Base-by-base conservation (phyloP, 805 yeast species). In the Candida koratica region DNA sequence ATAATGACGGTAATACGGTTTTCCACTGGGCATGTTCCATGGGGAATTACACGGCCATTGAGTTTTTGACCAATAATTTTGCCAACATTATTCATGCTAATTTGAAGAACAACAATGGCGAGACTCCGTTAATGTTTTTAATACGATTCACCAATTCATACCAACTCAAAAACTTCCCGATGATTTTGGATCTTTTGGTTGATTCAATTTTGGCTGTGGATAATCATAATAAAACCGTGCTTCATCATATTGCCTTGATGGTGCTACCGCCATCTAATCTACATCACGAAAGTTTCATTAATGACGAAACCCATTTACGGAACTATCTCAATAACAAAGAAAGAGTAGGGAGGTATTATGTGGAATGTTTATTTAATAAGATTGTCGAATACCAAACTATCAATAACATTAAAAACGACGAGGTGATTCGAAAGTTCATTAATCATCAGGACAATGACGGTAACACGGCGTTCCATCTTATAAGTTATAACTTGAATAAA, bases 11-110 rank as follows among this genome's bases (percentile, higher is more conserved):
- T 0, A 93, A 93, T 53, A 83, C 96, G 0, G 87, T 96, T 0
- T 69, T 93, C 39, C 99, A 93, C 59, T 85, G 97, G 94, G 94
- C 97, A 3, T 80, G 97, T 11, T 85, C 97, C 0, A 71, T 93
- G 56, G 97, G 95, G 0, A 77, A 86, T 39, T 60, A 81, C 1
- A 64, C 77, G 3, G 68, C 89, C 34, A 90, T 87, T 3, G 75
- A 77, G 44, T 62, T 77, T 18, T 52, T 84, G 18, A 47, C 82
- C 14, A 56, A 79, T 25, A 68, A 86, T 11, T 81, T 93, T 19
- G 64, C 73, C 25, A 67, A 72, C 28, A 84, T 86, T 10, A 80
- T 94, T 1, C 73, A 75, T 42, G 71, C 90, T 25, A 70, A 77
- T 6, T 62, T 88, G 25, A 75, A 93, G 28, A 94, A 90, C 58